phyloP scores from a whole-genome alignment of 2,329 filamentous ascomycete species.

The Acrocalymma vagum region DNA sequence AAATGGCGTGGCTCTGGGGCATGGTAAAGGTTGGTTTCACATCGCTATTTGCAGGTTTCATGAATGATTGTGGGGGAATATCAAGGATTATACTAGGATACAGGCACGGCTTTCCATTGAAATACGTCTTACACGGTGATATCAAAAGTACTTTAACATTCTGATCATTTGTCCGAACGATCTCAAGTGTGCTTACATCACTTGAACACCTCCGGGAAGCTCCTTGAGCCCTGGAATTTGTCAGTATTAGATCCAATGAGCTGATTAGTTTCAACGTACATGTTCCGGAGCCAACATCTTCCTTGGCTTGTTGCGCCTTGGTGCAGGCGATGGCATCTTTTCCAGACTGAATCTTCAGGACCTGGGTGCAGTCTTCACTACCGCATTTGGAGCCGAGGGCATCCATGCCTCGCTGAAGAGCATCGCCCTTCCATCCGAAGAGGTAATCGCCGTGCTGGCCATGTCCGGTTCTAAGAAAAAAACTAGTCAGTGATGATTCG shows the following conservation, averaged over 20 bases:
- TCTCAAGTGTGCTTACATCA: too few species aligned
- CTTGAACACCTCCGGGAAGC: slow-evolving; percentile 39
- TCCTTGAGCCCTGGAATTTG: slow-evolving; percentile 35
- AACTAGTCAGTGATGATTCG: background rate
- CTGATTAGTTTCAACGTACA: too few species aligned
- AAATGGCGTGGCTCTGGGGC: too few species aligned
- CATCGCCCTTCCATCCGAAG: slow-evolving; percentile 38
- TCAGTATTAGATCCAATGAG: too few species aligned
- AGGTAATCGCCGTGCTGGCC: slow-evolving; percentile 34
- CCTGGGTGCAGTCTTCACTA: slow-evolving; percentile 38
- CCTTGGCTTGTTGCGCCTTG: slow-evolving; percentile 56
- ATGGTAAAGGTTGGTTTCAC: too few species aligned
- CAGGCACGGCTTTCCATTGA: too few species aligned
- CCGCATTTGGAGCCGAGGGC: slow-evolving; percentile 36
- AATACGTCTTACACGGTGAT: too few species aligned
- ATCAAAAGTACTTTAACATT: too few species aligned
- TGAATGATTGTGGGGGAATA: too few species aligned
- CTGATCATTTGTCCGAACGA: too few species aligned
- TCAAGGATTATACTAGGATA: too few species aligned
- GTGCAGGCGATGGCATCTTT: slow-evolving; percentile 33
- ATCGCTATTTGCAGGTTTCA: too few species aligned
- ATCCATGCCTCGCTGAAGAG: slow-evolving; percentile 40
- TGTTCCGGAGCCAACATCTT: slow-evolving; percentile 56
- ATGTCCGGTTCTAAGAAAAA: slow-evolving; percentile 20
- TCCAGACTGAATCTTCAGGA: slow-evolving; percentile 39